Evolutionary conservation across 805 yeast genomes (phyloP), one percentile per base, ranked within the genome.

Genomic region (Metschnikowia dekortorum): DNA sequence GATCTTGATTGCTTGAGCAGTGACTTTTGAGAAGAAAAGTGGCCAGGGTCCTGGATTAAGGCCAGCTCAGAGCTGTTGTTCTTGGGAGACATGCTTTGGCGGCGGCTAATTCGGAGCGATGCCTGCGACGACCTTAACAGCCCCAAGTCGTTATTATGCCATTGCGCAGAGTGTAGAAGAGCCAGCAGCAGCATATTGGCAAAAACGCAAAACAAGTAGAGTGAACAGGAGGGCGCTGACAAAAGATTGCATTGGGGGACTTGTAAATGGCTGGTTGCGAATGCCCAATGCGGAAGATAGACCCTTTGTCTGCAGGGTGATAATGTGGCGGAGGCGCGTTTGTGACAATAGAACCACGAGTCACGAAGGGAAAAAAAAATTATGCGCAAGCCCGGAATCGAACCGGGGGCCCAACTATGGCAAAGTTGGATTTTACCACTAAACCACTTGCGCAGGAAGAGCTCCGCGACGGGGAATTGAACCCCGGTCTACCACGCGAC

Each of bases 371-470:
- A 9, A 54, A 49, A 49, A 13, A 45, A 31, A n/a, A n/a, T n/a
- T n/a, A n/a, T 55, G 58, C 58, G 58, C 58, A 55, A 55, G 58
- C 58, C 58, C 58, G 58, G 58, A 55, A 55, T 55, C 59, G 57
- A 55, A 55, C 59, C 59, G 52, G 58, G 58, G 58, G 58, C 58
- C 58, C 58, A 54, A 55, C 58, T 53, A 55, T 53, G 58, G 58
- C 58, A 55, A 55, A 55, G 58, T 55, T 55, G 58, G 56, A 55
- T 53, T 55, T 55, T 55, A 53, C 58, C 58, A 55, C 57, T 55
- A 55, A 55, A 55, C 59, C 59, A 55, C 59, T 55, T 55, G 59
- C 59, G 59, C 59, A 2, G 14, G 26, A 29, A 35, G 43, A 31
- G 55, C 55, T 53, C 55, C 55, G 55, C 53, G 55, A 53, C 55